Base-by-base conservation (phyloP, 495 filamentous ascomycete species). In the Jackrogersella multiformis region DNA sequence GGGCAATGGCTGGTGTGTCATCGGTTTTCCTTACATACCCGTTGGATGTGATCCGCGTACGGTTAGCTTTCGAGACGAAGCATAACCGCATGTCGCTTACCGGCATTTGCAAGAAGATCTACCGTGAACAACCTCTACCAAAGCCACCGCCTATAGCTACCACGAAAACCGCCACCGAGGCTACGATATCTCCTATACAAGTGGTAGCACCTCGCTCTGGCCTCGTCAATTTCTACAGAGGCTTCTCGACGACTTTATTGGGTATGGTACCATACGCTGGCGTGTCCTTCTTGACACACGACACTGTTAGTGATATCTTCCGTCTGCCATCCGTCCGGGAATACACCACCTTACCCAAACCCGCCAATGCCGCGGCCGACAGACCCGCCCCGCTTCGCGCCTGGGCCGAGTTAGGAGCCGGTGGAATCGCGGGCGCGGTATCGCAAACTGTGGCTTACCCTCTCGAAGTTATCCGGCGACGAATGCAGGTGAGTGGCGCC, bases 221-320 rank as follows among this genome's bases (percentile, higher is more conserved):
- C 0, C 71, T 97, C 0, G 77, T 86, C 39, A 98, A 98, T 76
- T 99, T 99, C 77, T 99, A 96, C 76, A 89, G 95, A 30, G 95
- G 95, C 12, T 99, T 98, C 75, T 88, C 87, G 0, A 89, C 94
- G 0, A 98, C 95, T 0, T 74, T 99, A 12, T 79, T 92, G 35
- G 95, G 95, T 45, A 99, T 99, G 94, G 74, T 99, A 12, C 95
- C 95, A 2, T 99, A 99, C 70, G 95, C 96, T 12, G 95, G 95
- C 49, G 87, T 96, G 71, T 97, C 94, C n/a, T 99, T 99, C 82
- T 86, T 98, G 30, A 96, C 92, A 0, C 95, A 99, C 76, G 95
- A 99, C 73, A 90, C 90, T 3, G 85, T 86, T 0, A 88, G 92
- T 21, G 95, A 99, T 75, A 73, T 91, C 32, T 84, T 99, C 39